Conservation (phyloP, 2,329 filamentous ascomycete species). For the Venturia asperata region DNA sequence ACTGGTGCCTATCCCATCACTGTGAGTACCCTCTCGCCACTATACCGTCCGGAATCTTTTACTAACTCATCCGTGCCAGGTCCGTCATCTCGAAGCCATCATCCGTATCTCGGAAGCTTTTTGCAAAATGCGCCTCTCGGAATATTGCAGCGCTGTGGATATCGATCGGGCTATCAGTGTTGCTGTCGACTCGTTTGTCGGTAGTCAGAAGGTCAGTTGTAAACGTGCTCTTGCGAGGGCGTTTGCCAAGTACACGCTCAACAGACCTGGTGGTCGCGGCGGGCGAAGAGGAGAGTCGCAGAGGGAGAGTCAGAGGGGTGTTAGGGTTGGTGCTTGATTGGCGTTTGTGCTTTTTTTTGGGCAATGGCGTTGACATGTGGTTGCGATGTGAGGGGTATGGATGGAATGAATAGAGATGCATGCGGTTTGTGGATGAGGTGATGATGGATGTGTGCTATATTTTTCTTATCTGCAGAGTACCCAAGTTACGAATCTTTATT, state of each 20-base stretch:
- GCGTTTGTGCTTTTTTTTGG: no score
- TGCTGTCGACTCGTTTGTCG: slow-evolving; percentile 91
- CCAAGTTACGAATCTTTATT: no score
- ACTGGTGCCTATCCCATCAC: slow-evolving; percentile 98
- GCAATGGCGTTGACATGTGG: no score
- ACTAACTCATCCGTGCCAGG: slow-evolving; percentile 43
- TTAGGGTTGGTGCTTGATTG: neutral
- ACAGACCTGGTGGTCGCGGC: slow-evolving; percentile 6
- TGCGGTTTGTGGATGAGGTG: no score
- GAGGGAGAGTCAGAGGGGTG: neutral
- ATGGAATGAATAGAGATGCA: no score
- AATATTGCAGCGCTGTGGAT: slow-evolving; percentile 83
- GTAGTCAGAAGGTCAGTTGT: slow-evolving; percentile 92
- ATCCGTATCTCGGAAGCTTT: slow-evolving; percentile 93
- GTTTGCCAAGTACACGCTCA: slow-evolving; percentile 82
- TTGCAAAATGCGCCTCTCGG: slow-evolving; percentile 95
- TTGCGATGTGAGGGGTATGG: no score
- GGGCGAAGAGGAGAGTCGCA: slow-evolving; percentile 2
- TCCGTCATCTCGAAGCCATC: slow-evolving; percentile 95
- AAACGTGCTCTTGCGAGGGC: slow-evolving; percentile 92
- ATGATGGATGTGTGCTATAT: no score
- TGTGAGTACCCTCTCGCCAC: slow-evolving; percentile 49
- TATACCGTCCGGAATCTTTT: neutral
- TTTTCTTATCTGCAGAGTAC: no score
- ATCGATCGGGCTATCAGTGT: slow-evolving; percentile 97